Base-by-base conservation (phyloP, 495 filamentous ascomycete genomes). In the Neurospora tetraspora region DNA sequence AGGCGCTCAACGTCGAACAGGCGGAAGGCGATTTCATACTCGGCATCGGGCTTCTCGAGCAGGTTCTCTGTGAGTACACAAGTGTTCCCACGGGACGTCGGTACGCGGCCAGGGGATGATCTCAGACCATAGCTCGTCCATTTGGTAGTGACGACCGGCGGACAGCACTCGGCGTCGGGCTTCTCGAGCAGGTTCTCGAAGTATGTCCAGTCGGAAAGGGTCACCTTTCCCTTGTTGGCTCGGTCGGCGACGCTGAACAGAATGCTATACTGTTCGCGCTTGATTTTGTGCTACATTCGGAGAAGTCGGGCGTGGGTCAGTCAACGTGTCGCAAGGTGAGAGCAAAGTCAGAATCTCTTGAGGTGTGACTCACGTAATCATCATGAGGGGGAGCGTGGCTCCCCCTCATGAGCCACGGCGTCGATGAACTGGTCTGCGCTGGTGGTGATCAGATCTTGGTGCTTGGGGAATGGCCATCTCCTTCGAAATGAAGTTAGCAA, bases 1-100 rank as follows among this genome's bases (percentile, higher is more conserved):
- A 88, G 91, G 43, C 92, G 89, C 34, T 95, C 88, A 73, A 91
- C 82, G 76, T 97, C 95, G 82, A 99, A 99, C 36, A 98, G 87
- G 71, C 96, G 92, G 83, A 98, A 99, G 9, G 94, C 94, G 76
- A 99, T 98, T 82, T 99, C 94, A 81, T 99, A 98, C 80, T 99
- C 96, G 78, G 96, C 96, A 75, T 98, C 96, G 74, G 96, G 93
- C 80, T 97, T 98, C 69, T 87, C 87, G 43, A 99, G 89, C 71
- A 99, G 89, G 83, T 97, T 95, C 81, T 34, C 31, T 31, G 3
- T 31, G 31, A 31, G 31, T 31, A 31, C 31, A 31, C 31, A 31
- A 31, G 31, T 31, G 31, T 31, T 31, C 31, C 31, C 31, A 31
- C 31, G 31, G 31, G 31, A 31, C 31, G 5, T 31, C 31, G 31